Evolutionary conservation across 2,329 filamentous ascomycete species (phyloP).

Genomic region (Hypoxylon sp.): DNA sequence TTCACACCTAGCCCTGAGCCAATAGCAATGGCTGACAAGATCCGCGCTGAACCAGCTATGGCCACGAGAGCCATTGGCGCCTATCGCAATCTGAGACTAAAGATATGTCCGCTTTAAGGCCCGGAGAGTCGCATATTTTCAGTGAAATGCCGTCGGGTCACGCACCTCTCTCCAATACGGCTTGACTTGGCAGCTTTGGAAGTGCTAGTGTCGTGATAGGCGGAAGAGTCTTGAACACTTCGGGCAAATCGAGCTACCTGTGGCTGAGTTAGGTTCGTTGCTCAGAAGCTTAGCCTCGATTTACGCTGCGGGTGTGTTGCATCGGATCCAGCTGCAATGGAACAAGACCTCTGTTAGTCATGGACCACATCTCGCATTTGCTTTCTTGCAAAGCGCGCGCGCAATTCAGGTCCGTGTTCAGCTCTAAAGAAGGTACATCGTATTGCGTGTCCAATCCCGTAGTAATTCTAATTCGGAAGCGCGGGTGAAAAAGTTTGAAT

Average conservation of each 20-base stretch:
- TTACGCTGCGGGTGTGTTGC: conserved; percentile 51
- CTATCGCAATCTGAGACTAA: conserved; percentile 43
- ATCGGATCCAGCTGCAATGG: conserved; percentile 48
- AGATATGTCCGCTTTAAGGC: conserved; percentile 29
- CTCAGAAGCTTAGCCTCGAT: conserved; percentile 50
- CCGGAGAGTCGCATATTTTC: conserved; percentile 30
- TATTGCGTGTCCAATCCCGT: conserved; percentile 33
- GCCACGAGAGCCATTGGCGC: conserved; percentile 37
- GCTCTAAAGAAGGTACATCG: conserved; percentile 29
- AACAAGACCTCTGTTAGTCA: conserved; percentile 43
- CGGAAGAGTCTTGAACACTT: conserved; percentile 44
- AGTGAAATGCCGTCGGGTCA: conserved; percentile 45
- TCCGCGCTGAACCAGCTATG: conserved; percentile 39
- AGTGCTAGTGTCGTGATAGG: conserved; percentile 45
- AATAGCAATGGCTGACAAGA: conserved; percentile 37
- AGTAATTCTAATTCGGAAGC: conserved; percentile 30
- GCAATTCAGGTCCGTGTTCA: conserved; percentile 44
- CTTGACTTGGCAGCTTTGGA: conserved; percentile 32
- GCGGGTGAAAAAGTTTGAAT: conserved; percentile 25
- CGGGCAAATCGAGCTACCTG: conserved; percentile 49
- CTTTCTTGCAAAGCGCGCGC: conserved; percentile 38
- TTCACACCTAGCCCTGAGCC: conserved; percentile 37
- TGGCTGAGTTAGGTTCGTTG: conserved; percentile 49
- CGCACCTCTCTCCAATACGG: conserved; percentile 49
- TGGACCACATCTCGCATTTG: conserved; percentile 44